Conservation (phyloP, 495 filamentous ascomycete species). For the Penicillium alfredii region DNA sequence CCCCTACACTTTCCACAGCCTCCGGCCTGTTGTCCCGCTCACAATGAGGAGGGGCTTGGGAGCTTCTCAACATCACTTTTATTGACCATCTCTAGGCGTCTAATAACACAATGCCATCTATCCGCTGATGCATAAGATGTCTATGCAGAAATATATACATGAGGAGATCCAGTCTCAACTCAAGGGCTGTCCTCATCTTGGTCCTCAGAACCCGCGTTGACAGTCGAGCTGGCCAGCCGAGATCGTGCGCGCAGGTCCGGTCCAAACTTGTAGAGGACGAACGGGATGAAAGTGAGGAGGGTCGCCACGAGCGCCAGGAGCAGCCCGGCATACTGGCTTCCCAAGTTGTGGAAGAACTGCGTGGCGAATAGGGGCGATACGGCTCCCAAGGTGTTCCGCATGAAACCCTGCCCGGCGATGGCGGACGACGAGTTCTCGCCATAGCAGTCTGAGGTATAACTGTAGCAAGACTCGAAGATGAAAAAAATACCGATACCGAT, state of each 20-base stretch:
- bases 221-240: slow-evolving; percentile 22
- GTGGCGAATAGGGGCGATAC: slow-evolving; percentile 45
- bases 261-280: slow-evolving; percentile 37
- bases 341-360: slow-evolving; percentile 42
- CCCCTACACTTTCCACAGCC: too few relatives aligned
- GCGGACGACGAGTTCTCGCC: slow-evolving; percentile 39
- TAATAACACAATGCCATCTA: too few relatives aligned
- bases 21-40: too few relatives aligned
- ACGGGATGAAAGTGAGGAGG: slow-evolving; percentile 37
- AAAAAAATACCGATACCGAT: slow-evolving; percentile 45
- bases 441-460: slow-evolving; percentile 43
- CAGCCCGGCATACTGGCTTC: slow-evolving; percentile 41
- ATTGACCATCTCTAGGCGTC: too few relatives aligned
- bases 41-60: too few relatives aligned
- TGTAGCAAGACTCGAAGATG: slow-evolving; percentile 41
- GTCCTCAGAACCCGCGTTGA: too few relatives aligned
- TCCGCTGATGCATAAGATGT: too few relatives aligned
- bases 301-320: slow-evolving; percentile 37
- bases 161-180: too few relatives aligned
- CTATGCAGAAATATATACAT: too few relatives aligned
- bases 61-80: too few relatives aligned
- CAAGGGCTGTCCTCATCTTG: too few relatives aligned
- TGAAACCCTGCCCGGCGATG: slow-evolving; percentile 45
- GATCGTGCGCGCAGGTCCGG: slow-evolving; percentile 33
- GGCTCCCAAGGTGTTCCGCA: slow-evolving; percentile 46